Conservation (phyloP, 306 rosid species). For the Vachellia collinsii region DNA sequence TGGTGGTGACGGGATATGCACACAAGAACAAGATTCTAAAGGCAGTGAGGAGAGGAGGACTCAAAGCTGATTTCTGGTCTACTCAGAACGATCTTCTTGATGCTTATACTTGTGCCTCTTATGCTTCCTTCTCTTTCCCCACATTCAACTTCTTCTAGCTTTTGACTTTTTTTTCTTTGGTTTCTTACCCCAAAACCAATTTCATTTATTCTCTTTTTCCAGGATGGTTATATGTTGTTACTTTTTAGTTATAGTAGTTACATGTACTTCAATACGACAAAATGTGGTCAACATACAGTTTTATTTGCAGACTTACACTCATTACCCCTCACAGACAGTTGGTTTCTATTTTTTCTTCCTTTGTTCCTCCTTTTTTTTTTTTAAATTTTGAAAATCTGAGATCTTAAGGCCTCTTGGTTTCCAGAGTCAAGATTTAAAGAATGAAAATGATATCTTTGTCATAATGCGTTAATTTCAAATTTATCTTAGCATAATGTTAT, state of each 20-base stretch:
- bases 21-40: conserved; percentile 86
- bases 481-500: no score
- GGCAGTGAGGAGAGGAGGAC: conserved; percentile 83
- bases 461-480: no score
- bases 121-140: conserved; percentile 56
- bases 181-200: background rate
- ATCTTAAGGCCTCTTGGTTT: no score
- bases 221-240: background rate
- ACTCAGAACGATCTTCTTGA: conserved; percentile 76
- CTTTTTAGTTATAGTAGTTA: background rate
- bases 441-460: no score
- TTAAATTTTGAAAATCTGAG: background rate
- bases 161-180: background rate
- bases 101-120: conserved; percentile 55
- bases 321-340: background rate
- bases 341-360: background rate
- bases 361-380: background rate
- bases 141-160: conserved; percentile 66
- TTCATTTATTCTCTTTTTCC: background rate
- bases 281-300: background rate
- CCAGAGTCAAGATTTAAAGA: no score
- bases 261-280: background rate
- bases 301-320: background rate
- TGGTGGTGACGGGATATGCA: conserved; percentile 70
- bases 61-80: conserved; percentile 95